phyloP scores from a whole-genome alignment of 2,329 filamentous ascomycete species.

The Zymoseptoria crescenta region DNA sequence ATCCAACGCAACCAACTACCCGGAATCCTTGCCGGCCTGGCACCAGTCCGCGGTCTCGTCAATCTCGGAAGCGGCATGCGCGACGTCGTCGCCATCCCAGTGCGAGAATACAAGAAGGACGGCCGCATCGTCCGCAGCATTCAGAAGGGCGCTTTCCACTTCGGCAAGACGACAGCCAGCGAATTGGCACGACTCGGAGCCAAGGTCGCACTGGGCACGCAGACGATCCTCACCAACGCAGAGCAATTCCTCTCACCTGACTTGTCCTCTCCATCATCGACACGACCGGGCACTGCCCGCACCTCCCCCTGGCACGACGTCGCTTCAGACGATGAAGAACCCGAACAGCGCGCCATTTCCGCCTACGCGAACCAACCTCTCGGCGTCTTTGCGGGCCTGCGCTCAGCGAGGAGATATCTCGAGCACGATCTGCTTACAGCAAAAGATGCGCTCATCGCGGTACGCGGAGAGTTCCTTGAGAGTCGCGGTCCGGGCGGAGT shows the following conservation, averaged over 20 bases:
- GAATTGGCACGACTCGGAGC: conserved; percentile 92
- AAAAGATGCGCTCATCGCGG: conserved; percentile 85
- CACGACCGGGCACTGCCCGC: conserved; percentile 5
- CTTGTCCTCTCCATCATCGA: not conserved
- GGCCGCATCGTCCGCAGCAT: conserved; percentile 86
- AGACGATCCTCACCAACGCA: conserved; percentile 82
- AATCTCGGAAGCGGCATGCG: conserved; percentile 83
- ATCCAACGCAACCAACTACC: conserved; percentile 84
- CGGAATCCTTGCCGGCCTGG: conserved; percentile 77
- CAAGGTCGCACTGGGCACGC: conserved; percentile 88
- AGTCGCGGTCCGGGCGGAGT: conserved; percentile 73
- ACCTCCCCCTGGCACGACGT: conserved; percentile 38
- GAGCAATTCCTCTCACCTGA: conserved; percentile 61
- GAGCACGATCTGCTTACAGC: conserved; percentile 81
- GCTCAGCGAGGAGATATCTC: conserved; percentile 73
- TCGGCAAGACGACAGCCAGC: conserved; percentile 86
- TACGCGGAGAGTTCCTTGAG: conserved; percentile 86
- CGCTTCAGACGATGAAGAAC: conserved; percentile 58
- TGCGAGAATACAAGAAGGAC: conserved; percentile 89
- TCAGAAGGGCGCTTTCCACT: conserved; percentile 79
- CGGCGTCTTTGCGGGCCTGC: conserved; percentile 76
- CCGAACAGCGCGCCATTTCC: conserved; percentile 71
- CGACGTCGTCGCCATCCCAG: conserved; percentile 80
- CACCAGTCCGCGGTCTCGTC: conserved; percentile 80
- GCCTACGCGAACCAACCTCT: conserved; percentile 92